Evolutionary conservation across 805 yeast species (phyloP).

Genomic region (Suhomyces kilbournensis): DNA sequence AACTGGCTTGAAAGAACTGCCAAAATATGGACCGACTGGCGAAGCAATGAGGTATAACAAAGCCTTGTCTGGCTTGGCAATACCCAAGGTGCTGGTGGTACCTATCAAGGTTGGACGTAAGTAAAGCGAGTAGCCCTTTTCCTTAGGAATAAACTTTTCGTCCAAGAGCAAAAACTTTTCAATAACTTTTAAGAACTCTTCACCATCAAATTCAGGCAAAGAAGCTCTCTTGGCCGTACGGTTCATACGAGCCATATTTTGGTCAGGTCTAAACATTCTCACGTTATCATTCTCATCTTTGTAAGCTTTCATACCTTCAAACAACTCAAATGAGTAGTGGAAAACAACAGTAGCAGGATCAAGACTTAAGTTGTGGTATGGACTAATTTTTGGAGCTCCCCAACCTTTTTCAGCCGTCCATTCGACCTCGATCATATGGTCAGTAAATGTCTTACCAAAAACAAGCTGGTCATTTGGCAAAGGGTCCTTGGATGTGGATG

Average conservation of each 20-base stretch:
- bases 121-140: slow-evolving; percentile 27
- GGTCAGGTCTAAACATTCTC: slow-evolving; percentile 25
- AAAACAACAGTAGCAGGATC: slow-evolving; percentile 27
- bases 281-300: slow-evolving; percentile 19
- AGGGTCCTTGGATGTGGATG: slow-evolving; percentile 20
- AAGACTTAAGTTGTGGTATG: slow-evolving; percentile 25
- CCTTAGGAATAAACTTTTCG: slow-evolving; percentile 22
- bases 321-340: slow-evolving; percentile 29
- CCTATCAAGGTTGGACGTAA: slow-evolving; percentile 30
- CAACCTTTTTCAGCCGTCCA: slow-evolving; percentile 27
- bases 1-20: slow-evolving; percentile 96
- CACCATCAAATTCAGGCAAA: slow-evolving; percentile 26
- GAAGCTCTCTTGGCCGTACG: slow-evolving; percentile 22
- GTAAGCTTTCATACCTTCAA: slow-evolving; percentile 32
- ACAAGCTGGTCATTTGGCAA: slow-evolving; percentile 24
- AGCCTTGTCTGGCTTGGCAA: slow-evolving; percentile 21
- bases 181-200: slow-evolving; percentile 23
- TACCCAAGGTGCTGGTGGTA: slow-evolving; percentile 23
- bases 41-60: slow-evolving; percentile 25
- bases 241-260: slow-evolving; percentile 28
- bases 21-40: slow-evolving; percentile 40
- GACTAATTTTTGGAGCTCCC: slow-evolving; percentile 24
- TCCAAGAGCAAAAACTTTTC: slow-evolving; percentile 21
- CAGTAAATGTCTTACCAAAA: slow-evolving; percentile 27
- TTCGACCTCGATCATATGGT: slow-evolving; percentile 29